phyloP scores from a whole-genome alignment of 2,329 filamentous ascomycete species.

The Clonostachys rosea region DNA sequence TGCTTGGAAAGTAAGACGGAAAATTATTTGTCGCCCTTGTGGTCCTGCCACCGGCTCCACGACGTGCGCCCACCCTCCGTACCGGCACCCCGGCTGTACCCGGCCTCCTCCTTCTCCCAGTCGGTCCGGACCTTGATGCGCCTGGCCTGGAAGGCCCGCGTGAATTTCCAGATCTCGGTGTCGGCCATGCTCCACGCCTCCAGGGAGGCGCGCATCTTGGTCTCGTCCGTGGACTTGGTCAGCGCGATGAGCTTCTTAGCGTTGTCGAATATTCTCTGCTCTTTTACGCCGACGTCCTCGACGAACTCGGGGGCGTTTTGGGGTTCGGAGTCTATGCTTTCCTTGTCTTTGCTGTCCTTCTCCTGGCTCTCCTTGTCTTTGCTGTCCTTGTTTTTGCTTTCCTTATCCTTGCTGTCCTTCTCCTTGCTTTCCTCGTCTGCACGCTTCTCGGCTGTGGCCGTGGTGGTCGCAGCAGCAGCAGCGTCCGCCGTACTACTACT shows the following conservation, averaged over 20 bases:
- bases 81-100: conserved; percentile 57
- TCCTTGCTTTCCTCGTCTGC: background rate
- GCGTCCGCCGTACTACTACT: too few species aligned
- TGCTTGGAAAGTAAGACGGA: background rate
- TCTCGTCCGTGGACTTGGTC: conserved; percentile 35
- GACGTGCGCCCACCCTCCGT: conserved; percentile 34
- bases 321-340: conserved; percentile 41
- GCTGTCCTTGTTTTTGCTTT: background rate
- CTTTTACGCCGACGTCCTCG: conserved; percentile 18
- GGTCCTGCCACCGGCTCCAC: conserved; percentile 29
- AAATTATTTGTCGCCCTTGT: background rate
- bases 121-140: conserved; percentile 55
- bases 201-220: conserved; percentile 46
- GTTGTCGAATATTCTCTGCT: conserved; percentile 45
- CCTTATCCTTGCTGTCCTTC: conserved; percentile 1
- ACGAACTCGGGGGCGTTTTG: conserved; percentile 31
- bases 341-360: conserved; percentile 39
- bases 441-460: too few species aligned
- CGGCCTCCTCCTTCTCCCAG: conserved; percentile 68
- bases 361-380: conserved; percentile 19
- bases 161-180: conserved; percentile 74
- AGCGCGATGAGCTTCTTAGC: conserved; percentile 46
- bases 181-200: conserved; percentile 69
- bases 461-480: too few species aligned
- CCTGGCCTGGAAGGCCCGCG: conserved; percentile 62